A percentile compares a stretch with the other conserved stretches of the same genome.
Conservation (phyloP, 257 asterid genomes). For the Solanum chiquidenum region DNA sequence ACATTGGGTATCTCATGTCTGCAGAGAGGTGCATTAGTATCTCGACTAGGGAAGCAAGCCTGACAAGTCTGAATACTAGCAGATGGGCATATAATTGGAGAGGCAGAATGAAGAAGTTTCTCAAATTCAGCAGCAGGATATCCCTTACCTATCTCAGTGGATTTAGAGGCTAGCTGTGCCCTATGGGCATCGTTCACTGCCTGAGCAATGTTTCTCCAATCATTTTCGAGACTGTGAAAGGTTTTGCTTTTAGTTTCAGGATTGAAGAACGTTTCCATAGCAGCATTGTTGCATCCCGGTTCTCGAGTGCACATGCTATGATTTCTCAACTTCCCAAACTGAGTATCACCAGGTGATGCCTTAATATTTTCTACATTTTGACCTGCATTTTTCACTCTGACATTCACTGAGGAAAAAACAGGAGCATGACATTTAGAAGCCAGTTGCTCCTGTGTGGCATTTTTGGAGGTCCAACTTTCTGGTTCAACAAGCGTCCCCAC, state of each 20-base stretch:
- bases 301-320: background rate
- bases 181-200: constrained; percentile 16
- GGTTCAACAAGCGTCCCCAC: background rate
- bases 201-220: background rate
- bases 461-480: background rate
- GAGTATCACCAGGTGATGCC: background rate
- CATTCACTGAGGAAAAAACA: background rate
- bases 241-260: background rate
- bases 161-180: constrained; percentile 6
- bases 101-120: constrained; percentile 11
- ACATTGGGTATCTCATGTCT: constrained; percentile 7
- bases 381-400: background rate
- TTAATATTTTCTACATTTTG: background rate
- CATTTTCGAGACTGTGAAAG: background rate
- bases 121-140: constrained; percentile 17
- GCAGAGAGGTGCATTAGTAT: constrained; percentile 3
- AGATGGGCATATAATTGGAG: constrained; percentile 9
- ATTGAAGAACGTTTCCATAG: background rate
- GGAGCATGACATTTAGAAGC: background rate
- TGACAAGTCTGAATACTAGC: background rate
- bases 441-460: background rate
- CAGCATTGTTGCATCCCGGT: background rate
- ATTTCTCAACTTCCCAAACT: background rate
- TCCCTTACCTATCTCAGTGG: constrained; percentile 7
- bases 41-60: background rate